These are phyloP conservation scores for Monosporascus sp. DNA, from an alignment of 2,329 filamentous ascomycete genomes.

Conservation along the genomic window DNA sequence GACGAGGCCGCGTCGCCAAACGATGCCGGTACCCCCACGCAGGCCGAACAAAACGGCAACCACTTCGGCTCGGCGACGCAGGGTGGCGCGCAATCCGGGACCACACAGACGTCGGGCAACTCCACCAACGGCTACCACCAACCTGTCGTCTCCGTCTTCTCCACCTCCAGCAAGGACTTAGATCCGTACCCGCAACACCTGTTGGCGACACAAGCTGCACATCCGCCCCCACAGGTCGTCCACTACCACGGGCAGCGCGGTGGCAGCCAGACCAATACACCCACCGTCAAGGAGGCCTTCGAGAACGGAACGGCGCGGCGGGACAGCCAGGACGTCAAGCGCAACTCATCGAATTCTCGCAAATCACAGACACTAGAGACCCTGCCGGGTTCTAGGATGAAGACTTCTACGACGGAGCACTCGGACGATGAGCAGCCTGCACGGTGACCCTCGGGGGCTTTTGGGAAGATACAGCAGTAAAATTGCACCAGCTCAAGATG, in stretches of 20 bases:
- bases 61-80: conserved; percentile 6
- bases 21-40: conserved; percentile 56
- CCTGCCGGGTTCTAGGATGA: conserved; percentile 32
- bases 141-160: conserved; percentile 63
- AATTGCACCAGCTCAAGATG: no score
- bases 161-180: conserved; percentile 64
- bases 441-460: no score
- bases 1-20: conserved; percentile 49
- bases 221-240: conserved; percentile 59
- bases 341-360: conserved; percentile 30
- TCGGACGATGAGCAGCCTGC: conserved; percentile 11
- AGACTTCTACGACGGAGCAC: conserved; percentile 21
- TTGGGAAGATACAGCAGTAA: no score
- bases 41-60: conserved; percentile 48
- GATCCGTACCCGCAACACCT: conserved; percentile 64
- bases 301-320: conserved; percentile 42
- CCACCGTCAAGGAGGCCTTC: conserved; percentile 49
- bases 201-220: conserved; percentile 56
- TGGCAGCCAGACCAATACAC: conserved; percentile 62
- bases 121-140: conserved; percentile 61
- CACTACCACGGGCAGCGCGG: conserved; percentile 64
- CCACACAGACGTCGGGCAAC: conserved; percentile 37
- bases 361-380: conserved; percentile 33
- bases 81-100: conserved; percentile 27
- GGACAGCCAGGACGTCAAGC: conserved; percentile 44